phyloP scores from a whole-genome alignment of 2,329 filamentous ascomycete genomes.

The Rhinocladiella mackenziei region DNA sequence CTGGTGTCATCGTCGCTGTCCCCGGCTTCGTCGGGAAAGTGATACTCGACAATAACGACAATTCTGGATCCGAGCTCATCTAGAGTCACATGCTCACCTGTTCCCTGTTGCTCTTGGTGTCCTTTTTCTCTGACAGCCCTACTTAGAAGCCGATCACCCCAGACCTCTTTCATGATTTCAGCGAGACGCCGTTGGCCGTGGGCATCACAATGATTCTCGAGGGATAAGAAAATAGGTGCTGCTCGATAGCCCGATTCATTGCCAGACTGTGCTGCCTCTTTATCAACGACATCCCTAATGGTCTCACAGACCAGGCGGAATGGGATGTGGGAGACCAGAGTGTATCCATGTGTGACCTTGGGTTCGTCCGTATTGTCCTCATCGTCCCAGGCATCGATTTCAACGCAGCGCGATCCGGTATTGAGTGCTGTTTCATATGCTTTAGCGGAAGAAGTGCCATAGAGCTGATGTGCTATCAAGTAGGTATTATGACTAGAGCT shows the following conservation, averaged over 20 bases:
- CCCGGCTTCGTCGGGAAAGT: constrained; percentile 21
- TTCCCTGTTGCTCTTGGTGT: constrained; percentile 23
- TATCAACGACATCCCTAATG: constrained; percentile 27
- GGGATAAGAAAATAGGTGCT: constrained; percentile 25
- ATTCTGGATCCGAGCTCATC: constrained; percentile 27
- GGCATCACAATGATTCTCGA: constrained; percentile 27
- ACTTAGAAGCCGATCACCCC: constrained; percentile 26
- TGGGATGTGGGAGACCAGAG: constrained; percentile 24
- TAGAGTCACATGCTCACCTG: constrained; percentile 24
- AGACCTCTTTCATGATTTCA: constrained; percentile 28
- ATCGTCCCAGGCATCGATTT: constrained; percentile 30
- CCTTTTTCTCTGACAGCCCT: constrained; percentile 25
- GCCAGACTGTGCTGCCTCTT: constrained; percentile 16
- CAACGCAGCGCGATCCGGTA: constrained; percentile 27
- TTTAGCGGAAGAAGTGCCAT: constrained; percentile 25
- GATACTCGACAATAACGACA: constrained; percentile 29
- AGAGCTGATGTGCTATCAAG: constrained; percentile 26
- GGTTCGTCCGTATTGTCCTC: constrained; percentile 26
- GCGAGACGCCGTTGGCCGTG: constrained; percentile 26
- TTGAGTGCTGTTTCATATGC: constrained; percentile 24
- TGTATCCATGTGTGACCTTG: constrained; percentile 30
- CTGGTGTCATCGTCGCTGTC: constrained; percentile 10
- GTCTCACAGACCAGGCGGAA: constrained; percentile 29
- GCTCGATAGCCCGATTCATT: constrained; percentile 17
- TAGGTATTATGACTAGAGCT: constrained; percentile 30